Base-by-base conservation (phyloP, 2,329 filamentous ascomycete species). In the Fusarium anthophilum region DNA sequence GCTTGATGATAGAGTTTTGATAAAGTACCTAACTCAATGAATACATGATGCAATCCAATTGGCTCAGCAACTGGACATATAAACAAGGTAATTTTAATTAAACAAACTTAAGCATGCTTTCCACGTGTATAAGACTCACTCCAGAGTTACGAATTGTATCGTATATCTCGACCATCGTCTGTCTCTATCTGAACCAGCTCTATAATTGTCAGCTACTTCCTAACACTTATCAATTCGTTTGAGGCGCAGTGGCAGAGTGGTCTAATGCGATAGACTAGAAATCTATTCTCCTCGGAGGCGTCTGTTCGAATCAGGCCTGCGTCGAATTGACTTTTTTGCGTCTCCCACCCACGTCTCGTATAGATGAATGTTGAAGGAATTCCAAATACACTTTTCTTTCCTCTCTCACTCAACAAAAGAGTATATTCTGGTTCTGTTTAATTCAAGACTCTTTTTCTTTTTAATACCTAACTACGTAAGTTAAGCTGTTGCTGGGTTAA, bases 201-300 rank as follows among this genome's bases (percentile, higher is more conserved):
- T 58, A 70, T 69, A 70, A 2, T 4, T 0, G 0, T 2, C 0
- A 6, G 28, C 20, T 1, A 2, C 4, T 11, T 8, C 5, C 1
- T 0, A 0, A 0, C 1, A 3, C 6, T 5, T 6, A 70, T 63
- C 48, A 73, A 70, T 69, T 54, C 68, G 9, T 3, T 20, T 20
- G 51, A 75, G 75, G 75, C 75, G 68, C 69, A 66, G 75, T 77
- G 75, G 75, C 75, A 77, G 75, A 77, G 75, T 77, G 75, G 75
- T 77, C 75, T 77, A 77, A 77, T 77, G 75, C 75, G 75, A 73
- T 73, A 77, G 75, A 77, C 75, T 77, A 77, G 75, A 77, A 77
- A 77, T 77, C 75, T 77, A 73, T 73, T 77, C 71, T 72, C 75
- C 30, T 77, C 75, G 75, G 75, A 72, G 71, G 75, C 75, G 75